Base-by-base conservation (phyloP, 169 alveolate species). In the Plasmodium gallinaceum region DNA sequence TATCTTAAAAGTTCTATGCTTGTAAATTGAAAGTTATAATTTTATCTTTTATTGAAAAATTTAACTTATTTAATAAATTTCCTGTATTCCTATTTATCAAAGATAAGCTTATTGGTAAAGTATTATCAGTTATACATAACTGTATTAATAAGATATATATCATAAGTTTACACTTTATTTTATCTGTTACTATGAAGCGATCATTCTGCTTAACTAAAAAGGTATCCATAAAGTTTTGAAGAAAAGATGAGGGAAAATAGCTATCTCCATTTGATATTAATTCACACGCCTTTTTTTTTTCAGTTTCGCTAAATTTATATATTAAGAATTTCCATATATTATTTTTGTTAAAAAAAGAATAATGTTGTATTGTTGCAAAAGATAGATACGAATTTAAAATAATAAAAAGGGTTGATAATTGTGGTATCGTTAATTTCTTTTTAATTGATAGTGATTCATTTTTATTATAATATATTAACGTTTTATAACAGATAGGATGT, bases 401-500 rank as follows among this genome's bases (percentile, higher is more conserved):
- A 39, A 52, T 32, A 71, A 86, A 72, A 5, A 86, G 10, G 18
- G 22, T 64, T 24, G 92, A 71, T 42, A 72, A 14, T 62, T 86
- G 78, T 3, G 48, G 16, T 24, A 32, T 43, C 48, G 61, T 64
- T 43, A 86, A 42, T 54, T 32, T 83, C n/a, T 78, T 78, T 65
- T 18, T 64, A 78, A 78, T 78, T 1, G 46, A 32, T 2, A 24
- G 24, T 22, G 32, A 43, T 57, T 22, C 37, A 42, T 69, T 70
- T 22, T 54, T 51, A 7, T 18, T 32, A 69, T 42, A 83, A 71
- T 71, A 74, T 12, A 26, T 22, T 9, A 86, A 9, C 8, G 87
- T 86, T 45, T 86, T 86, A 37, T 37, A 71, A 64, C 92, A 86
- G 22, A 64, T 37, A 16, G 92, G 92, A 60, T 86, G 92, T 3